These are phyloP conservation scores for Geotrichum aggregatum DNA, from an alignment of 1,139 yeast species.

Conservation along the genomic window DNA sequence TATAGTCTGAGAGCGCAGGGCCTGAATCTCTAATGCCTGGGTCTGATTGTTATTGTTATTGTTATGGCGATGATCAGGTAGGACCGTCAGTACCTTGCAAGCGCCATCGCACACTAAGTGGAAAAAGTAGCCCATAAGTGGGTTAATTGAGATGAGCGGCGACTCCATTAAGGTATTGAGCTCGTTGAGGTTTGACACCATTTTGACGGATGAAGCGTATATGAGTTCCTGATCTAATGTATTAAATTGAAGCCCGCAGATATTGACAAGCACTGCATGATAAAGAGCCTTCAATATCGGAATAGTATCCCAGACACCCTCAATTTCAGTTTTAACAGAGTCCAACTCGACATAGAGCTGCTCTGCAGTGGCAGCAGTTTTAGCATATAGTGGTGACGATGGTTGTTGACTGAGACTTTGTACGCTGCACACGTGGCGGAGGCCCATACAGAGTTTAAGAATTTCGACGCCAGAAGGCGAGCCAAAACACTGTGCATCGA, in stretches of 20 bases:
- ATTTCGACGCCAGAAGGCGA: slow-evolving; percentile 27
- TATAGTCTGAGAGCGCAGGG: background rate
- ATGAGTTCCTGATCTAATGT: background rate
- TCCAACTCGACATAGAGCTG: slow-evolving; percentile 17
- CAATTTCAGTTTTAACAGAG: slow-evolving; percentile 25
- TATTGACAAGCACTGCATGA: slow-evolving; percentile 27
- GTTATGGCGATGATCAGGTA: background rate
- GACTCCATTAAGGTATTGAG: slow-evolving; percentile 28
- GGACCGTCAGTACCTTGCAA: background rate
- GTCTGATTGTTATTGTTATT: background rate
- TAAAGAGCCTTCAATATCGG: slow-evolving; percentile 34
- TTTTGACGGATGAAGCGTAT: slow-evolving; percentile 8
- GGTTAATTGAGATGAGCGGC: slow-evolving; percentile 32
- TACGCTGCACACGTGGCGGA: slow-evolving; percentile 22
- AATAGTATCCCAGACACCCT: slow-evolving; percentile 33
- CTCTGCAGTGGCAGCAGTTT: background rate
- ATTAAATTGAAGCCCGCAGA: slow-evolving; percentile 13
- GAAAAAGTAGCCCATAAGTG: slow-evolving; percentile 28
- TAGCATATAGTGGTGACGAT: background rate
- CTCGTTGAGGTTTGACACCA: slow-evolving; percentile 18
- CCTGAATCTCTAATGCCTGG: background rate
- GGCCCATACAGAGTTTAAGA: slow-evolving; percentile 26
- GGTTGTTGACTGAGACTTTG: background rate
- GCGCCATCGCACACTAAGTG: slow-evolving; percentile 3
- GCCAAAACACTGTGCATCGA: slow-evolving; percentile 27